These are phyloP conservation scores for Phytopythium chamaehyphon DNA, from an alignment of 352 stramenopile species.

Conservation along the genomic window DNA sequence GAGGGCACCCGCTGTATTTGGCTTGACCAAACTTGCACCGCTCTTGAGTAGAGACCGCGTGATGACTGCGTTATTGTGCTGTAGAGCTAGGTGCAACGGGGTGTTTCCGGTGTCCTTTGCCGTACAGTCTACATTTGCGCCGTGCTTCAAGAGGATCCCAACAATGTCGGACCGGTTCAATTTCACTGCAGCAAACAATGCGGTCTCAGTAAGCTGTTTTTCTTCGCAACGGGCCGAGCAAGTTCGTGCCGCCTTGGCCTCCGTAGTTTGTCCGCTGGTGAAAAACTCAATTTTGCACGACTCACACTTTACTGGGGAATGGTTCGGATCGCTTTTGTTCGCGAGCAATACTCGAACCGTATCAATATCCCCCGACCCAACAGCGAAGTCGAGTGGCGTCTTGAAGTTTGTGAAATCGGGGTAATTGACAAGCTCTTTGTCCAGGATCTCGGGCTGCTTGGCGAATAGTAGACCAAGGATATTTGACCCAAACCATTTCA, in stretches of 20 bases:
- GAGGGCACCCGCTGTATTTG: slow-evolving; percentile 29
- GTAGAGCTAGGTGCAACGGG: slow-evolving; percentile 45
- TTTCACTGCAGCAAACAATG: slow-evolving; percentile 37
- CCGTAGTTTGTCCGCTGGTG: slow-evolving; percentile 2
- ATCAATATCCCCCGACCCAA: slow-evolving; percentile 36
- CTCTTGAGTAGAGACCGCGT: slow-evolving; percentile 40
- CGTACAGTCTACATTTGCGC: slow-evolving; percentile 36
- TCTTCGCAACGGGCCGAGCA: slow-evolving; percentile 33
- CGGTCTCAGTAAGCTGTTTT: slow-evolving; percentile 37
- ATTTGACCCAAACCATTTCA: slow-evolving; percentile 52
- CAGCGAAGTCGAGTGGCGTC: slow-evolving; percentile 55
- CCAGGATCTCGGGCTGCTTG: slow-evolving; percentile 30
- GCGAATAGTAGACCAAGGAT: slow-evolving; percentile 44
- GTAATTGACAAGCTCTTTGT: slow-evolving; percentile 39
- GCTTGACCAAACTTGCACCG: slow-evolving; percentile 38
- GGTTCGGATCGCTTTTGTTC: slow-evolving; percentile 40
- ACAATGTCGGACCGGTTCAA: slow-evolving; percentile 26
- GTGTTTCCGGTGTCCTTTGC: slow-evolving; percentile 33
- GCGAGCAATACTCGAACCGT: slow-evolving; percentile 33
- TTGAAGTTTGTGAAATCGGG: slow-evolving; percentile 40
- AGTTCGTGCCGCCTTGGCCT: slow-evolving; percentile 1
- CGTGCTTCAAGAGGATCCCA: slow-evolving; percentile 34
- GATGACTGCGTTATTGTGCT: slow-evolving; percentile 33
- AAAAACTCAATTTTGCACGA: slow-evolving; percentile 26
- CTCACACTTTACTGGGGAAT: slow-evolving; percentile 43